A percentile compares a stretch with the other conserved stretches of the same genome.
Evolutionary conservation across 768 basidiomycete genomes (phyloP).

Genomic region (Boletus rex-veris): DNA sequence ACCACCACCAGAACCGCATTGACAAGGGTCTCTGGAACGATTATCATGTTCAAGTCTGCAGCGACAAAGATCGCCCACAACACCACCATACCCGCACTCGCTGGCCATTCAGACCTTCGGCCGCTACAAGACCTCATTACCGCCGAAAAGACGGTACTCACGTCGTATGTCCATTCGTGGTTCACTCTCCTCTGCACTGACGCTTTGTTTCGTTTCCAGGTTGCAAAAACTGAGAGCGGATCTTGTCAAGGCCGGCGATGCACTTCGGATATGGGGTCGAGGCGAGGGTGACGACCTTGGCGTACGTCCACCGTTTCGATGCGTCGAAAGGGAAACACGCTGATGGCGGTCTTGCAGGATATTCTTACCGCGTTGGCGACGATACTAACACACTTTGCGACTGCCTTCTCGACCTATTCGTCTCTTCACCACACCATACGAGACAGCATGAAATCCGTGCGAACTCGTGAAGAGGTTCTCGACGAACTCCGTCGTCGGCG

Average conservation of each 20-base stretch:
- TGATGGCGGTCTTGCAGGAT: slow-evolving; percentile 46
- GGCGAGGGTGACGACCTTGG: slow-evolving; percentile 83
- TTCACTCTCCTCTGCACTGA: not conserved
- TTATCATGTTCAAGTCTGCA: slow-evolving; percentile 69
- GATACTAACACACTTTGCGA: slow-evolving; percentile 63
- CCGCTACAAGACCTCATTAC: slow-evolving; percentile 87
- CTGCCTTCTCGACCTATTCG: slow-evolving; percentile 67
- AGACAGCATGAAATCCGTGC: slow-evolving; percentile 72
- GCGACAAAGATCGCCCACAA: slow-evolving; percentile 88
- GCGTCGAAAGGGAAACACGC: not conserved
- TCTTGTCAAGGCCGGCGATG: slow-evolving; percentile 66
- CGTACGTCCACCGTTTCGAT: slow-evolving; percentile 39
- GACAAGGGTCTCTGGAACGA: not conserved
- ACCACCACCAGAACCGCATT: not conserved
- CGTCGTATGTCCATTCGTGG: slow-evolving; percentile 49
- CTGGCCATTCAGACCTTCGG: slow-evolving; percentile 72
- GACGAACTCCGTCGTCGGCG: slow-evolving; percentile 73
- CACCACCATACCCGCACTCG: slow-evolving; percentile 69
- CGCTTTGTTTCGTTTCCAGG: slow-evolving; percentile 29
- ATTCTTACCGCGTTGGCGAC: slow-evolving; percentile 66
- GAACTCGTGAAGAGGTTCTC: slow-evolving; percentile 79
- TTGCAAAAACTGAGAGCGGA: slow-evolving; percentile 66
- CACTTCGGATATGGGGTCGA: slow-evolving; percentile 66
- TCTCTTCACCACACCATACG: slow-evolving; percentile 61
- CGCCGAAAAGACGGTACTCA: slow-evolving; percentile 78